phyloP scores from a whole-genome alignment of 805 yeast species.

The Pichia nanzhaoensis region DNA sequence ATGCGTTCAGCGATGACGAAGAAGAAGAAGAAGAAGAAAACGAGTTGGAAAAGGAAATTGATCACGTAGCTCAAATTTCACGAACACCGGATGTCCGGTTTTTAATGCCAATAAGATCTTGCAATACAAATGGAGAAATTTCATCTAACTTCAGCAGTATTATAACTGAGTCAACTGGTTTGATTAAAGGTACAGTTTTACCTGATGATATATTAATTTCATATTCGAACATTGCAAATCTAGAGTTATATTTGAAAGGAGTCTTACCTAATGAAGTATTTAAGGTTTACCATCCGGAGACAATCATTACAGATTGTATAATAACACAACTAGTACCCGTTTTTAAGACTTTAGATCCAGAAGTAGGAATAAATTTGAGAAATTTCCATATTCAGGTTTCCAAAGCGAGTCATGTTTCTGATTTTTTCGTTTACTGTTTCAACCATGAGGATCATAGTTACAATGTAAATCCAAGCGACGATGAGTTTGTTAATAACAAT shows the following conservation, averaged over 20 bases:
- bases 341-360: conserved; percentile 59
- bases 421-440: conserved; percentile 69
- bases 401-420: conserved; percentile 69
- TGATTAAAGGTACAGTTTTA: conserved; percentile 49
- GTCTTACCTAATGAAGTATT: conserved; percentile 19
- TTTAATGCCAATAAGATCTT: conserved; percentile 28
- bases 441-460: conserved; percentile 32
- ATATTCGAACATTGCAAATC: conserved; percentile 27
- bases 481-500: conserved; percentile 13
- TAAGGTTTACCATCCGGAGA: conserved; percentile 23
- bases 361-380: conserved; percentile 66
- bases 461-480: conserved; percentile 12
- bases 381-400: conserved; percentile 82
- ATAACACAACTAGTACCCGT: conserved; percentile 40
- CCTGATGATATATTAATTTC: conserved; percentile 48
- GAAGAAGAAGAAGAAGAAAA: conserved; percentile 4
- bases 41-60: not conserved
- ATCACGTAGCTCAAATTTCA: conserved; percentile 1
- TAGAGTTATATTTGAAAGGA: conserved; percentile 26
- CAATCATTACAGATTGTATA: conserved; percentile 37
- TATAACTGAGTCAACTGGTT: conserved; percentile 35
- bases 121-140: conserved; percentile 25
- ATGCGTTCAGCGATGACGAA: conserved; percentile 1
- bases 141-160: conserved; percentile 26
- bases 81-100: conserved; percentile 23